These are phyloP conservation scores for Tricharina praecox DNA, from an alignment of 495 filamentous ascomycete genomes.

Conservation along the genomic window DNA sequence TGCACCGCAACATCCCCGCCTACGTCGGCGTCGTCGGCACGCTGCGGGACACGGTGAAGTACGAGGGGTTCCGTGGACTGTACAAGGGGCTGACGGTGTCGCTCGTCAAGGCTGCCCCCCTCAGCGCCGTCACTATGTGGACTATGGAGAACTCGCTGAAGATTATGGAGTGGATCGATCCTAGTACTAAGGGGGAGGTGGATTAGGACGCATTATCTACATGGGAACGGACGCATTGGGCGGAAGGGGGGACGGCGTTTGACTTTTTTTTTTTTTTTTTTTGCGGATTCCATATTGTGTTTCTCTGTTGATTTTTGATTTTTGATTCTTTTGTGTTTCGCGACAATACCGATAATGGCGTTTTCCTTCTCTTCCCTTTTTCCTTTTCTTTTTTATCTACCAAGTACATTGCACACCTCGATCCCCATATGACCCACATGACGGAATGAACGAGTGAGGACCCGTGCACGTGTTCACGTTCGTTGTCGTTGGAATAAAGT, in stretches of 20 bases:
- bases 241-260: neutral
- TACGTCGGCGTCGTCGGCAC: constrained; percentile 53
- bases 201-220: constrained; percentile 2
- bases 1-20: constrained; percentile 75
- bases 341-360: no score
- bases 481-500: no score
- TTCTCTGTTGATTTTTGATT: neutral
- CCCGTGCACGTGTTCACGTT: no score
- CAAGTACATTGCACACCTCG: no score
- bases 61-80: constrained; percentile 62
- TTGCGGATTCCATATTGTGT: neutral
- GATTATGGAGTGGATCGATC: constrained; percentile 36
- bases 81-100: constrained; percentile 81
- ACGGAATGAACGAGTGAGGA: no score
- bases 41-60: constrained; percentile 44
- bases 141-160: constrained; percentile 68
- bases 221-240: no score
- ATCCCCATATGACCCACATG: no score
- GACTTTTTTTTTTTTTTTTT: neutral
- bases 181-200: constrained; percentile 4
- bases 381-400: no score
- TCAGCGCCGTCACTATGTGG: constrained; percentile 96
- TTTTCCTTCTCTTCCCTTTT: no score
- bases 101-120: constrained; percentile 81
- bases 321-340: neutral